Evolutionary conservation across 2,329 filamentous ascomycete species (phyloP).

Genomic region (Alternaria infectoria): DNA sequence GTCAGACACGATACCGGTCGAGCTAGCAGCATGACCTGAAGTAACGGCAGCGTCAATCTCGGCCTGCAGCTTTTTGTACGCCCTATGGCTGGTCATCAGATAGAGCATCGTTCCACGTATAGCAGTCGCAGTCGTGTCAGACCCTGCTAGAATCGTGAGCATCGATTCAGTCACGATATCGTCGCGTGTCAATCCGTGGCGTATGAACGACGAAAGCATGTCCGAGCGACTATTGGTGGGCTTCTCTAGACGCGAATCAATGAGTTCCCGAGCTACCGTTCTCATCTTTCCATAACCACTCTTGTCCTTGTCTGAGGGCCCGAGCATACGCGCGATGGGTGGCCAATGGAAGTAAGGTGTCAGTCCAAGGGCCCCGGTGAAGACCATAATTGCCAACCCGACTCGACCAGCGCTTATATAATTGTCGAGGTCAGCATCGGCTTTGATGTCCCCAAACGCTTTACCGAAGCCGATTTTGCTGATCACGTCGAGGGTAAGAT

Average conservation of each 20-base stretch:
- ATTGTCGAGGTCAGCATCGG: slow-evolving; percentile 55
- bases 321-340: slow-evolving; percentile 25
- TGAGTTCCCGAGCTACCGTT: slow-evolving; percentile 20
- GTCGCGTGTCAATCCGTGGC: slow-evolving; percentile 49
- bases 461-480: slow-evolving; percentile 59
- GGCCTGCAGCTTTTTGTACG: slow-evolving; percentile 52
- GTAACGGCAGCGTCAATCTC: slow-evolving; percentile 53
- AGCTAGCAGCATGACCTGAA: slow-evolving; percentile 17
- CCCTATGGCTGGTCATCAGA: slow-evolving; percentile 56
- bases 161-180: slow-evolving; percentile 51
- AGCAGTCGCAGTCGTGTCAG: slow-evolving; percentile 63
- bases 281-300: slow-evolving; percentile 33
- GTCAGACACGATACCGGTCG: slow-evolving; percentile 54
- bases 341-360: slow-evolving; percentile 22
- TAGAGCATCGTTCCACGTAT: slow-evolving; percentile 61
- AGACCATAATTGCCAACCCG: slow-evolving; percentile 10
- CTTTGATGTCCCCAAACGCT: slow-evolving; percentile 57
- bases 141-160: slow-evolving; percentile 60
- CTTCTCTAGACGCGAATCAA: slow-evolving; percentile 30
- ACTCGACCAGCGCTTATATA: slow-evolving; percentile 53
- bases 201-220: slow-evolving; percentile 61
- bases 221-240: slow-evolving; percentile 55
- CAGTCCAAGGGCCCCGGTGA: slow-evolving; percentile 17
- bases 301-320: slow-evolving; percentile 41
- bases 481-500: slow-evolving; percentile 62